Conservation (phyloP, 192 early-diverging fungal genomes). For the Tieghemiomyces parasiticus region DNA sequence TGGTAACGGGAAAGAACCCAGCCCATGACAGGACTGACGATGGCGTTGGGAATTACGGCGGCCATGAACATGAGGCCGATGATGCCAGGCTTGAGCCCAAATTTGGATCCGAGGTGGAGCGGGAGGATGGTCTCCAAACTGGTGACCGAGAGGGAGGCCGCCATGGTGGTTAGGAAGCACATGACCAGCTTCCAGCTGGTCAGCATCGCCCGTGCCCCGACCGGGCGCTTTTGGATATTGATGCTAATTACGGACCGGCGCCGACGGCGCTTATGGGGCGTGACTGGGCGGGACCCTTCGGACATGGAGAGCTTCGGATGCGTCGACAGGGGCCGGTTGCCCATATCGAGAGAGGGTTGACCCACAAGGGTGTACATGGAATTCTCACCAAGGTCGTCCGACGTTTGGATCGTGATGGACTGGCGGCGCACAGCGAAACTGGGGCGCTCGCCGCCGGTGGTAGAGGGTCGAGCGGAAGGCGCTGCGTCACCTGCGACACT, state of each 20-base stretch:
- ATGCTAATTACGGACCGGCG: neutral
- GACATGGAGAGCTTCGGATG: no score
- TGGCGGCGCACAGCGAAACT: no score
- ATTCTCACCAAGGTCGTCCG: no score
- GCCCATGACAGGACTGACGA: conserved; percentile 39
- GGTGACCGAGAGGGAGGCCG: neutral
- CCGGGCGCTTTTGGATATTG: neutral
- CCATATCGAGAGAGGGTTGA: no score
- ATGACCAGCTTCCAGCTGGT: neutral
- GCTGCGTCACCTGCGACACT: no score
- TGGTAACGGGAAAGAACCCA: neutral
- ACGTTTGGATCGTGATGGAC: no score
- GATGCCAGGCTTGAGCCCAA: conserved; percentile 13
- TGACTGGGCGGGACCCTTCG: no score
- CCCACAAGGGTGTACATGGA: no score
- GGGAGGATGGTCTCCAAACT: conserved; percentile 27
- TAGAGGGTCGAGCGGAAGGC: no score
- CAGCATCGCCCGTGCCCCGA: neutral
- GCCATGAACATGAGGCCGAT: conserved; percentile 43
- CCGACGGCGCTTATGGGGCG: neutral
- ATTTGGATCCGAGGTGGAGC: conserved; percentile 18
- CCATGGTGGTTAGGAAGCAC: conserved; percentile 7
- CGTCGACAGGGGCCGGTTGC: no score
- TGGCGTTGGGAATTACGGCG: conserved; percentile 48
- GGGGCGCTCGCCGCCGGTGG: no score